Percentiles rank a stretch among this genome's conserved stretches.
These are phyloP conservation scores for Botrytis aclada DNA, from an alignment of 2,329 filamentous ascomycete species.

Conservation along the genomic window DNA sequence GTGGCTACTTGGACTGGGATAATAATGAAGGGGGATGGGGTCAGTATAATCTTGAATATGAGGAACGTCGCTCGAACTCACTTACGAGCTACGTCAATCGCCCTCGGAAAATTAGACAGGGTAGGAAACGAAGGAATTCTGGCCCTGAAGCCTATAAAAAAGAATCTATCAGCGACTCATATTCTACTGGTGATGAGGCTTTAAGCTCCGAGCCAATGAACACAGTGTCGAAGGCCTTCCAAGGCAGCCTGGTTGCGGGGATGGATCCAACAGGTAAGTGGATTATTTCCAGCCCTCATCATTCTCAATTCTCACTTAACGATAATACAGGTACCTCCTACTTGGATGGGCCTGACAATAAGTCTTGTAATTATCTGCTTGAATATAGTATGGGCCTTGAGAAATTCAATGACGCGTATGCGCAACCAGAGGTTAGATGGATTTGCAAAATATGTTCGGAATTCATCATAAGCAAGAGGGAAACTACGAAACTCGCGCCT, in stretches of 20 bases:
- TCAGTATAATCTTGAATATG: not conserved
- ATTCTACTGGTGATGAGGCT: fast-evolving
- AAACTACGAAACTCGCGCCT: fast-evolving
- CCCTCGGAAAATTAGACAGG: not conserved
- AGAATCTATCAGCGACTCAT: not conserved
- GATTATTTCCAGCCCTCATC: not conserved
- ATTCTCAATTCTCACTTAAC: not conserved
- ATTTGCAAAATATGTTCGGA: not conserved
- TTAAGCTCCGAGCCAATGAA: not conserved
- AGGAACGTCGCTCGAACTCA: not conserved
- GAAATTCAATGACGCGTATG: not conserved
- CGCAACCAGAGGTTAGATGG: not conserved
- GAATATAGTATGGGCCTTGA: not conserved
- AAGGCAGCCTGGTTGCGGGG: not conserved
- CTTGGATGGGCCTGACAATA: no score
- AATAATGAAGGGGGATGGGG: not conserved
- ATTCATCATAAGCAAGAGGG: not conserved
- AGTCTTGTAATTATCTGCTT: no score
- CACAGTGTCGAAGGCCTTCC: not conserved
- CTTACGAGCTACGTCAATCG: not conserved
- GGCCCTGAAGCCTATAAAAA: not conserved
- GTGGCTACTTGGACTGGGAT: not conserved
- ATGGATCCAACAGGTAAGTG: not conserved
- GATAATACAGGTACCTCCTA: not conserved
- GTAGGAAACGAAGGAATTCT: not conserved